Evolutionary conservation across 2,329 filamentous ascomycete species (phyloP).

Genomic region (Beauveria sp.): DNA sequence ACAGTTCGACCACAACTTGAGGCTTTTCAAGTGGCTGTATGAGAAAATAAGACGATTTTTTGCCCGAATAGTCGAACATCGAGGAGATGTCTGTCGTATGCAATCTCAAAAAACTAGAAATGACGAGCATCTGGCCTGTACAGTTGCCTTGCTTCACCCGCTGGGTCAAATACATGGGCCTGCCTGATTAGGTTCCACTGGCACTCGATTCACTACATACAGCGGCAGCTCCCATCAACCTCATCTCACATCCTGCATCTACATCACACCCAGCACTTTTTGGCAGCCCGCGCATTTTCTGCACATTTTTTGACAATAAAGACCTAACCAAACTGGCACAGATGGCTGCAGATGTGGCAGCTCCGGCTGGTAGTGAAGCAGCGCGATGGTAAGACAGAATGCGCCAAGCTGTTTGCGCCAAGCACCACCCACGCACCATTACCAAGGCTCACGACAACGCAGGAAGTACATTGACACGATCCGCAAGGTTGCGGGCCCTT

Average conservation of each 20-base stretch:
- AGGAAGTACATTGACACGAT: conserved; percentile 84
- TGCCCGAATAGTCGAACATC: too few relatives aligned
- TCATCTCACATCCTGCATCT: conserved; percentile 1
- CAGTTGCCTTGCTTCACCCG: too few relatives aligned
- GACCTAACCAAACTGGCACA: background rate
- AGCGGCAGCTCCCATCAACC: background rate
- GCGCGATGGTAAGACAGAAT: conserved; percentile 26
- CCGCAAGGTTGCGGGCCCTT: conserved; percentile 69
- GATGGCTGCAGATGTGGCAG: conserved; percentile 4
- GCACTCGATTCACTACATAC: background rate
- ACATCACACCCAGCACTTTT: background rate
- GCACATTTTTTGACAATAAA: background rate
- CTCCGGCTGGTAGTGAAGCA: conserved; percentile 18
- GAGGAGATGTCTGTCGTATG: too few relatives aligned
- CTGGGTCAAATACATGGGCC: background rate
- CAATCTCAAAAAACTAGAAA: too few relatives aligned
- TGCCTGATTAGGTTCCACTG: background rate
- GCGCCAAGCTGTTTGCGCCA: background rate
- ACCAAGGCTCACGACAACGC: conserved; percentile 14
- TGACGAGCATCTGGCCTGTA: too few relatives aligned
- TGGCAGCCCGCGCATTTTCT: background rate
- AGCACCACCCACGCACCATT: background rate
- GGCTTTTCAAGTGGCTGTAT: background rate
- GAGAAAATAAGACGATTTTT: background rate
- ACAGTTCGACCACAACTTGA: too few relatives aligned